These are phyloP conservation scores for Mrakia blollopis DNA, from an alignment of 768 basidiomycete species.

Conservation along the genomic window DNA sequence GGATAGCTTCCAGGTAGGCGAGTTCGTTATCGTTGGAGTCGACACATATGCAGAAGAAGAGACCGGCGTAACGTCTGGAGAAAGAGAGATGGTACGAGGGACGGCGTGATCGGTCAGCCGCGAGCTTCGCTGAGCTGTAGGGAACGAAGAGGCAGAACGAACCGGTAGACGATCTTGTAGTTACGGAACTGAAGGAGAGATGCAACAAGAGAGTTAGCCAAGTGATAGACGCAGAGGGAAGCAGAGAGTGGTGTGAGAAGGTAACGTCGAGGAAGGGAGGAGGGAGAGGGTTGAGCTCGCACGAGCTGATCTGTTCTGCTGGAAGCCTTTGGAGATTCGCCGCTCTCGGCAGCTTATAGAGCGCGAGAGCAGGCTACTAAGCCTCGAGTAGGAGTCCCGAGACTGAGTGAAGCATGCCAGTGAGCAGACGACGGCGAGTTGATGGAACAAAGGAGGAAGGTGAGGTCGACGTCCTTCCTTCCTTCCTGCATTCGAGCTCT, in stretches of 20 bases:
- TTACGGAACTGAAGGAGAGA: conserved; percentile 71
- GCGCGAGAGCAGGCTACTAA: background rate
- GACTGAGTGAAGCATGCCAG: too few species aligned
- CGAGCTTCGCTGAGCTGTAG: background rate
- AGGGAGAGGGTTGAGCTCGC: background rate
- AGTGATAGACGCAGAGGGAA: conserved; percentile 2
- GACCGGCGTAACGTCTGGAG: conserved; percentile 71
- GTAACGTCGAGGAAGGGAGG: background rate
- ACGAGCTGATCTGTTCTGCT: background rate
- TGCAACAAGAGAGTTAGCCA: background rate
- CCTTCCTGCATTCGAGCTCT: background rate
- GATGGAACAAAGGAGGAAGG: background rate
- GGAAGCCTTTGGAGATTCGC: background rate
- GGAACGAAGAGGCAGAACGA: background rate
- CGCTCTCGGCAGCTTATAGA: too few species aligned
- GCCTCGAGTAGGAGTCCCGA: background rate
- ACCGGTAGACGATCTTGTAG: conserved; percentile 91
- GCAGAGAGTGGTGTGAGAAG: background rate
- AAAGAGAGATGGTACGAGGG: background rate
- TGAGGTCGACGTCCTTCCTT: background rate
- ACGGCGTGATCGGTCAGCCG: background rate
- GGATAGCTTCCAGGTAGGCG: conserved; percentile 94
- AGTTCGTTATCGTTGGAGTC: conserved; percentile 98
- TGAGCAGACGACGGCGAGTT: background rate
- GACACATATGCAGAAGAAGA: conserved; percentile 96